A percentile compares a stretch with the other conserved stretches of the same genome.
Conservation (phyloP, 495 filamentous ascomycete genomes). For the Aspergillus incahuasiensis region DNA sequence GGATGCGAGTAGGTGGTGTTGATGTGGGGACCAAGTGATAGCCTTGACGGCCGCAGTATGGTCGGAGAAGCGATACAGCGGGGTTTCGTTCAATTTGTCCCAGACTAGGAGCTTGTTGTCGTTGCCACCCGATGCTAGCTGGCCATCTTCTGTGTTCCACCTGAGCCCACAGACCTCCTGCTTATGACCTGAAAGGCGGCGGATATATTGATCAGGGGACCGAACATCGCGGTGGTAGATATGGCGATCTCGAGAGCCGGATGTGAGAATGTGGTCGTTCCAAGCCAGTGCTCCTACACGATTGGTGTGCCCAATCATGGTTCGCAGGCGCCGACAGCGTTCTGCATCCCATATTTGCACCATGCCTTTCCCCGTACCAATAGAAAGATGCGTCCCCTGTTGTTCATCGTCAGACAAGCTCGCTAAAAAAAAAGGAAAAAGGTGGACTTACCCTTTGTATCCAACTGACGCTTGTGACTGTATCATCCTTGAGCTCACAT, state of each 20-base stretch:
- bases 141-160: slow-evolving; percentile 94
- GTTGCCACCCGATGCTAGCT: slow-evolving; percentile 94
- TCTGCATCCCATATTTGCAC: slow-evolving; percentile 98
- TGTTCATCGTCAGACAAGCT: slow-evolving; percentile 12
- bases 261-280: slow-evolving; percentile 97
- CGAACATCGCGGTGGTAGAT: slow-evolving; percentile 96
- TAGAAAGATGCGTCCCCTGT: slow-evolving; percentile 86
- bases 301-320: slow-evolving; percentile 93
- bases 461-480: slow-evolving; percentile 94
- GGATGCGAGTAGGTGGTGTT: slow-evolving; percentile 86
- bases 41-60: slow-evolving; percentile 96
- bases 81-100: slow-evolving; percentile 85
- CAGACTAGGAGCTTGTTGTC: slow-evolving; percentile 98
- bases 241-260: slow-evolving; percentile 85
- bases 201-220: slow-evolving; percentile 82
- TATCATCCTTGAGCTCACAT: slow-evolving; percentile 89
- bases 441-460: slow-evolving; percentile 64
- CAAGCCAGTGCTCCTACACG: slow-evolving; percentile 89
- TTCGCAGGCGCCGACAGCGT: slow-evolving; percentile 73
- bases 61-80: slow-evolving; percentile 85
- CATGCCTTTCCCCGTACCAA: slow-evolving; percentile 87
- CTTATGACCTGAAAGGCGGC: slow-evolving; percentile 82
- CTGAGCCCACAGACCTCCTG: slow-evolving; percentile 97
- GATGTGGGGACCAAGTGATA: slow-evolving; percentile 98
- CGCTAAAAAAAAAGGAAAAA: background rate